Base-by-base conservation (phyloP, 2,329 filamentous ascomycete genomes). In the Tolypocladium inflatum region DNA sequence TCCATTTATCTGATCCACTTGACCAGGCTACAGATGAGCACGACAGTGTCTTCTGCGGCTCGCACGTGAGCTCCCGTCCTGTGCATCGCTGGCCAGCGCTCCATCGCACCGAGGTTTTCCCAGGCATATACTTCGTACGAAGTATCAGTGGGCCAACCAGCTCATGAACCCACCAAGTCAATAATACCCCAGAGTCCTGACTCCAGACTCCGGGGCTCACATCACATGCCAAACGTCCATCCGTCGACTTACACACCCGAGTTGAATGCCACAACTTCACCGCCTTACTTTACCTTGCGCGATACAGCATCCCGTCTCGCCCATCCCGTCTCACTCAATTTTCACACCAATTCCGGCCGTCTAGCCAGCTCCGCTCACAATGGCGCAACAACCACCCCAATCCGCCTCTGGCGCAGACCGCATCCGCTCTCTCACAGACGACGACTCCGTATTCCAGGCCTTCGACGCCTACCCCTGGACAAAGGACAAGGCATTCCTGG, bases 401-500 rank as follows among this genome's bases (percentile, higher is more conserved):
- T 21, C 45, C 23, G 43, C 51, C n/a, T 23, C 43, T 19, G 55
- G 71, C 59, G 65, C 71, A 26, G 68, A 73, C 52, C 63, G 69
- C 61, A 76, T 77, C 61, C 74, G 73, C 60, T 72, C 71, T 26
- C 70, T 76, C 55, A 69, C 65, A 42, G 68, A 71, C 58, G 64
- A 77, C 57, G 70, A 72, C 60, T 68, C 74, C 55, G 70, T 85
- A 59, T 89, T 83, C 69, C 73, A 76, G 58, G 80, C 85, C 61
- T 81, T 90, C 55, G 84, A 88, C 65, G 72, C 73, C 30, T 90
- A 90, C 66, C 78, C 81, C 21, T 91, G 87, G 87, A 78, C 78
- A 60, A 80, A 80, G 61, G 88, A 91, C 71, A 76, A 78, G 55
- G 82, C 84, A 62, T 91, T 90, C 66, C 84, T 89, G 73, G 84